Percentiles rank a stretch among this genome's conserved stretches.
These are phyloP conservation scores for Neonectria sp. DNA, from an alignment of 2,329 filamentous ascomycete species.

Conservation along the genomic window DNA sequence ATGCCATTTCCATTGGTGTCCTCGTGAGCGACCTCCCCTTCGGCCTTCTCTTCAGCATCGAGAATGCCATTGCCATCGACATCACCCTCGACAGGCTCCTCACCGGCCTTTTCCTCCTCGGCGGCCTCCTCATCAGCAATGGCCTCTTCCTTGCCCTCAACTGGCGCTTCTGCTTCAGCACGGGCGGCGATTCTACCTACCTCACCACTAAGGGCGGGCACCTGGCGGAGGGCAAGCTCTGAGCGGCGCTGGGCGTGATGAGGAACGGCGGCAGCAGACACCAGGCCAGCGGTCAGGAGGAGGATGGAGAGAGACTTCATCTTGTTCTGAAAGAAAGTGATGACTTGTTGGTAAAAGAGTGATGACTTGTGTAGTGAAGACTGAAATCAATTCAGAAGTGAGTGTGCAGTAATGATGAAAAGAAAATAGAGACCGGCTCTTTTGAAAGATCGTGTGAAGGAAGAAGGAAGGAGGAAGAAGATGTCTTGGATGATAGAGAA, in stretches of 20 bases:
- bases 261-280: constrained; percentile 1
- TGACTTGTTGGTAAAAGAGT: not conserved
- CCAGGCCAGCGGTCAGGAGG: not conserved
- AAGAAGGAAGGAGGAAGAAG: not conserved
- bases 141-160: not conserved
- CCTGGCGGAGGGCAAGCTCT: not conserved
- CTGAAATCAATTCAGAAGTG: not conserved
- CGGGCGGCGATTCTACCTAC: not conserved
- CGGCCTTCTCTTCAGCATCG: not conserved
- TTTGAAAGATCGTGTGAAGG: not conserved
- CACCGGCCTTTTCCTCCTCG: not conserved
- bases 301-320: constrained; percentile 6
- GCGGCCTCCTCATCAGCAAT: not conserved
- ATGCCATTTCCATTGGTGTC: too few relatives aligned
- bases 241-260: not conserved
- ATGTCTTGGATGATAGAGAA: constrained; percentile 1
- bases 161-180: not conserved
- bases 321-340: not conserved
- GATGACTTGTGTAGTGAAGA: not conserved
- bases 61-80: not conserved
- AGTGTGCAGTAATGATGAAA: not conserved
- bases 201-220: not conserved
- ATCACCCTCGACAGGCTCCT: not conserved
- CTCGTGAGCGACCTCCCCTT: not conserved
- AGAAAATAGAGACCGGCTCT: not conserved